Conservation (phyloP, 1,139 yeast species). For the Magnusiomyces sp. region DNA sequence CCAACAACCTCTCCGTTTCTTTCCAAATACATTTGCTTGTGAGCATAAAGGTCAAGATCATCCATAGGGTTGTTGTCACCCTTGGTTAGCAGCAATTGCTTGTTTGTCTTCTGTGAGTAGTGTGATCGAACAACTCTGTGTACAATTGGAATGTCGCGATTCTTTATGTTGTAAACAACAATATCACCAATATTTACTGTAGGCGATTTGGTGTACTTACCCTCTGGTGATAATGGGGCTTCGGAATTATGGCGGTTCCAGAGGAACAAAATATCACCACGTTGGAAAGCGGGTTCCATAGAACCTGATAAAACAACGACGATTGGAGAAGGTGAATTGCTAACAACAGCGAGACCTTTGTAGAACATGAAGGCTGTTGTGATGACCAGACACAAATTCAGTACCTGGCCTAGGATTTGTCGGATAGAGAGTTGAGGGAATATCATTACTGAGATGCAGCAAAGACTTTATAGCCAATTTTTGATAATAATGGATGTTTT, state of each 20-base stretch:
- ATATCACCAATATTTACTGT: conserved; percentile 77
- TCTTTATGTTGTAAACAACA: conserved; percentile 85
- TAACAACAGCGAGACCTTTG: conserved; percentile 69
- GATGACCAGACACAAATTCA: conserved; percentile 68
- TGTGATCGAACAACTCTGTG: conserved; percentile 90
- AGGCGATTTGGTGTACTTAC: conserved; percentile 18
- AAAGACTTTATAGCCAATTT: no score
- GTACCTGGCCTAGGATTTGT: conserved; percentile 41
- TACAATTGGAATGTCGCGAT: conserved; percentile 83
- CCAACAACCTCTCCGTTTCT: conserved; percentile 77
- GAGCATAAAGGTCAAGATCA: conserved; percentile 78
- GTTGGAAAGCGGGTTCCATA: conserved; percentile 98
- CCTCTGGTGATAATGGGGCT: conserved; percentile 28
- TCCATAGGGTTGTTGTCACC: conserved; percentile 95
- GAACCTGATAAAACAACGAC: conserved; percentile 97
- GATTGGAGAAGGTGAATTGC: conserved; percentile 86
- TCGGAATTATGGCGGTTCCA: conserved; percentile 55
- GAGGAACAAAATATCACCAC: conserved; percentile 87
- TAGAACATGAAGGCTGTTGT: conserved; percentile 89
- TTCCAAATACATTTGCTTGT: conserved; percentile 66
- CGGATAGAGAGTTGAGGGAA: conserved; percentile 21
- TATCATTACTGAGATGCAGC: conserved; percentile 4
- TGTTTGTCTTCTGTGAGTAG: conserved; percentile 27
- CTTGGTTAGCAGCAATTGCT: conserved; percentile 78
- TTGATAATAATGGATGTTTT: no score